Evolutionary conservation across 495 filamentous ascomycete genomes (phyloP).

Genomic region (Parmelia sp.): DNA sequence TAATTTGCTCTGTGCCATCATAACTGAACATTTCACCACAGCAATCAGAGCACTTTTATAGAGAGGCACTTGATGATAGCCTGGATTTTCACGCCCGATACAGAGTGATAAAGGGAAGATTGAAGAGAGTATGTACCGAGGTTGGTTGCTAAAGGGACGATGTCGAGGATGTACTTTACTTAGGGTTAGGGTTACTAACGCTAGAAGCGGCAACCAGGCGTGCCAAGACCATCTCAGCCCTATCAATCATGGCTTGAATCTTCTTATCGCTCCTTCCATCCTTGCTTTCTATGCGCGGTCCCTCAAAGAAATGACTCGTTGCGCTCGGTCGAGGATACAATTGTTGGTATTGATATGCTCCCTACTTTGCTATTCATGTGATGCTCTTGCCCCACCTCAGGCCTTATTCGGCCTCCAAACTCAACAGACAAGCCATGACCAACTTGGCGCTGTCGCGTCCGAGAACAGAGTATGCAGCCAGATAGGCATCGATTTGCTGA

Average conservation of each 20-base stretch:
- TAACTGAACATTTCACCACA: too few relatives aligned
- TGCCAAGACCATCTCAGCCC: too few relatives aligned
- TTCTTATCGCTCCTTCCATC: neutral
- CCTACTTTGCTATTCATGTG: neutral
- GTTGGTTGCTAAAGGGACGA: too few relatives aligned
- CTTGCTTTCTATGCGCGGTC: neutral
- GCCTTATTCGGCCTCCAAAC: neutral
- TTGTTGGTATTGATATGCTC: neutral
- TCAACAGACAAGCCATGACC: conserved; percentile 17
- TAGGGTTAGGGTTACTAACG: too few relatives aligned
- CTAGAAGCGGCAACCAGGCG: too few relatives aligned
- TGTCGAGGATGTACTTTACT: too few relatives aligned
- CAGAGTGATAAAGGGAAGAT: too few relatives aligned
- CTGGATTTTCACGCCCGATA: too few relatives aligned
- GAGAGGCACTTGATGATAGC: too few relatives aligned
- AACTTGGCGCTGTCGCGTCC: conserved; percentile 66
- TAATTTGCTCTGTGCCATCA: too few relatives aligned
- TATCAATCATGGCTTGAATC: neutral
- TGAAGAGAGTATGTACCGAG: too few relatives aligned
- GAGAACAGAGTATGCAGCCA: conserved; percentile 69
- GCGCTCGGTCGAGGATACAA: neutral
- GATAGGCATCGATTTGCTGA: conserved; percentile 67
- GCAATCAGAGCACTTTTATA: too few relatives aligned
- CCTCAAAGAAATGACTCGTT: neutral
- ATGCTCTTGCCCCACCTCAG: neutral